These are phyloP conservation scores for Leccinum fibrillosum DNA, from an alignment of 768 basidiomycete species.

Conservation along the genomic window DNA sequence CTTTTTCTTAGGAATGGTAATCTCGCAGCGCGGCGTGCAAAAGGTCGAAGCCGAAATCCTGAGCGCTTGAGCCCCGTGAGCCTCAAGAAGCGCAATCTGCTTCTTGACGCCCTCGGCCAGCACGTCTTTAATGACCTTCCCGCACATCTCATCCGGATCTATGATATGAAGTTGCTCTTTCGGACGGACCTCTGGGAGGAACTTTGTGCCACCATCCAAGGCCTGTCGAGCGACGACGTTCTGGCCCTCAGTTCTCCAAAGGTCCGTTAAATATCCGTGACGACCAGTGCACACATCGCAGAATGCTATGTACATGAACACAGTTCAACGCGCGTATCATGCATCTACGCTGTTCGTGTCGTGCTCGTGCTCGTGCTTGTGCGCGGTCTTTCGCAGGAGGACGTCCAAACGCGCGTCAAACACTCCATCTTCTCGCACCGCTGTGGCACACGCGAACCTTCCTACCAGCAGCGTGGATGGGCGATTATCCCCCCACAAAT, in stretches of 20 bases:
- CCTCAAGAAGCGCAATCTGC: conserved; percentile 1
- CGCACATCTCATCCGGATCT: conserved; percentile 8
- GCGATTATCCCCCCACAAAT: neutral
- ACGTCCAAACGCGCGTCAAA: neutral
- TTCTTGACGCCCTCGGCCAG: conserved; percentile 8
- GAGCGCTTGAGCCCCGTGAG: neutral
- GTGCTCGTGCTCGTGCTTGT: neutral
- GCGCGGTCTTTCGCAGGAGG: conserved; percentile 1
- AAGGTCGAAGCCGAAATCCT: neutral
- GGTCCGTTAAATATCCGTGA: neutral
- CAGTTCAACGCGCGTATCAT: neutral
- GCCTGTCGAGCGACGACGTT: neutral
- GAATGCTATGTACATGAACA: neutral
- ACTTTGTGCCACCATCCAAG: neutral
- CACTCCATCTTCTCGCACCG: conserved; percentile 15
- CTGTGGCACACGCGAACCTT: conserved; percentile 9
- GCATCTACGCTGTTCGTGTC: neutral
- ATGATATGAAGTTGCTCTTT: conserved; percentile 9
- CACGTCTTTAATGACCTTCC: conserved; percentile 16
- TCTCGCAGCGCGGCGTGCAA: neutral
- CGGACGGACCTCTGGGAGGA: conserved; percentile 13
- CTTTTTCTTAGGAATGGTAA: neutral
- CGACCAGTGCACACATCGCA: too few species aligned
- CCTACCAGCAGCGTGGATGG: neutral
- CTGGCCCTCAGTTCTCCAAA: conserved; percentile 4